Base-by-base conservation (phyloP, 495 filamentous ascomycete genomes). In the Filosporella fistucella region DNA sequence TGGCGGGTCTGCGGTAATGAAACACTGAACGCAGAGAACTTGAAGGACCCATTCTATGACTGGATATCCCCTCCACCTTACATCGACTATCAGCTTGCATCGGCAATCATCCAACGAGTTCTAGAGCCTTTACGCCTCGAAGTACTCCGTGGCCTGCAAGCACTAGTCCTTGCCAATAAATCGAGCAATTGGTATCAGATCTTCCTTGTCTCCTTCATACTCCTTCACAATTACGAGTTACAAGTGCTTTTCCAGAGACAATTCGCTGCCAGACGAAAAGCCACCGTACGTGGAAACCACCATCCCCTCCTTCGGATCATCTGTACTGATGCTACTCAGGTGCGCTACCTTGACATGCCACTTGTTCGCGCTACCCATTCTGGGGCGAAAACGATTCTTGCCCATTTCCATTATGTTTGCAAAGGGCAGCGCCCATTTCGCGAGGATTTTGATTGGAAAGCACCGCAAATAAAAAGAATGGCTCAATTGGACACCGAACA, bases 331-430 rank as follows among this genome's bases (percentile, higher is more conserved):
- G 32, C 20, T 41, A 39, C 2, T 29, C 34, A 66, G 65, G 58
- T 65, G 8, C 55, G 49, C 37, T 68, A 64, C 36, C 41, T 65
- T 5, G 65, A 68, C 44, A 68, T 68, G 65, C 57, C 58, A 12
- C 59, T 68, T 12, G 59, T 68, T n/a, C 58, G 65, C 8, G 65
- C 64, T 4, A 67, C 60, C 0, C 63, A 68, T 44, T 68, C 65
- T 30, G 62, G 65, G 14, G 63, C 65, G 26, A 68, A 67, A 46
- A 67, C 65, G 8, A 67, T 68, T 30, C 57, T 68, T 9, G 65
- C 65, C n/a, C 64, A 68, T 54, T 68, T 68, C 40, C 65, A 68
- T 46, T 68, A 67, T 32, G 62, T 59, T 30, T 67, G 63, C 53
- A 67, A 67, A 52, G 65, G 65, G 1, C 58, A 68, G 42, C 43